Base-by-base conservation (phyloP, 1,284 basidiomycete genomes). In the Sanghuangporus sanghuang region DNA sequence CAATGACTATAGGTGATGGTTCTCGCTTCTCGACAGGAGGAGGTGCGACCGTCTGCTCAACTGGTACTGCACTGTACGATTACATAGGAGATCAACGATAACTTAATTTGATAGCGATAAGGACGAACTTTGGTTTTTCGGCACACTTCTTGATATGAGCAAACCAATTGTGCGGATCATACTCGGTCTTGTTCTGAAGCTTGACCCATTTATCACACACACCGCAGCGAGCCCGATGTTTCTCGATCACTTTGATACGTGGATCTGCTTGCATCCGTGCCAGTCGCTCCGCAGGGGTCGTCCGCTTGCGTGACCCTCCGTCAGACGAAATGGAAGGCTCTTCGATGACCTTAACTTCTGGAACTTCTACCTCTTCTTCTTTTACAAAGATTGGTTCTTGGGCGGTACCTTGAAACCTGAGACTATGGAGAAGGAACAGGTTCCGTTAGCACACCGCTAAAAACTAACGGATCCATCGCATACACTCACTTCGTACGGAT, bases 121-220 rank as follows among this genome's bases (percentile, higher is more conserved):
- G 14, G 48, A 57, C 62, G 27, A 27, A 65, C 65, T 23, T 61
- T 16, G 57, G 11, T 52, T 42, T 66, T 44, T 57, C 21, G 21
- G 42, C 62, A 48, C 65, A 66, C 32, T 63, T 66, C 50, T 49
- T 63, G 27, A 61, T 27, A 46, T 66, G 65, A 6, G 65, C 50
- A 32, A 57, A 44, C 65, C 65, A 66, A n/a, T 66, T 66, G 42
- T 63, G 58, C 39, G 65, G 61, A 50, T 66, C 65, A 50, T 66
- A 66, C 35, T 66, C 65, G 21, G 59, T 63, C 40, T 66, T 66
- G 36, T 61, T 66, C 40, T 66, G 65, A 18, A 66, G 52, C 42
- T 63, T 66, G 18, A 66, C 50, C 65, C 65, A 66, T 57, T 57
- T 59, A n/a, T 62, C 58, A 23, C 65, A 66, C 7, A 66, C 16